Percentiles rank a stretch among this genome's conserved stretches.
These are phyloP conservation scores for Stereocaulon alpinum DNA, from an alignment of 495 filamentous ascomycete genomes.

Conservation along the genomic window DNA sequence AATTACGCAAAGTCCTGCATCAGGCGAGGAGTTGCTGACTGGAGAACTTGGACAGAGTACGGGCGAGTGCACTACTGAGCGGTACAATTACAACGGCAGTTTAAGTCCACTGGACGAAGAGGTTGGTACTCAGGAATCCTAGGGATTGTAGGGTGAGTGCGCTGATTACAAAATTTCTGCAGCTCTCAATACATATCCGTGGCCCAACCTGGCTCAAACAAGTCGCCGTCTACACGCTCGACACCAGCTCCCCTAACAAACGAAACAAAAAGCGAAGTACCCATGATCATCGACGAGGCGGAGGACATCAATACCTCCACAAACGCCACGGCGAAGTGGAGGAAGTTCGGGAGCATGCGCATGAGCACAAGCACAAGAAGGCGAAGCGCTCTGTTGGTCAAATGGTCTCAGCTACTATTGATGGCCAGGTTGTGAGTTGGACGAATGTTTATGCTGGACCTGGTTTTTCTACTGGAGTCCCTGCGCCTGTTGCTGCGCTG, in stretches of 20 bases:
- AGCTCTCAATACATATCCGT: slow-evolving; percentile 62
- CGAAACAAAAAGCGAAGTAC: slow-evolving; percentile 23
- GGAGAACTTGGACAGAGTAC: slow-evolving; percentile 12
- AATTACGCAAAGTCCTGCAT: too few species aligned
- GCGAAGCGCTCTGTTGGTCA: slow-evolving; percentile 35
- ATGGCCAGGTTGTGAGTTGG: slow-evolving; percentile 44
- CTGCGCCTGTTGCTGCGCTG: neutral
- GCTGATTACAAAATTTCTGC: slow-evolving; percentile 4
- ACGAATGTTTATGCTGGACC: slow-evolving; percentile 49
- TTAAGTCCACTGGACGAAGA: slow-evolving; percentile 57
- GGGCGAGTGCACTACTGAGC: slow-evolving; percentile 42
- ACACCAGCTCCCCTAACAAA: slow-evolving; percentile 23
- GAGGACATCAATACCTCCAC: slow-evolving; percentile 30
- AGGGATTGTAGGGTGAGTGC: neutral
- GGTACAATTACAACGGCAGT: slow-evolving; percentile 42
- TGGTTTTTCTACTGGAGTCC: slow-evolving; percentile 19
- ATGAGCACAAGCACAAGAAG: slow-evolving; percentile 21
- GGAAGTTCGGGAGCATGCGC: slow-evolving; percentile 17
- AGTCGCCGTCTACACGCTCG: slow-evolving; percentile 51
- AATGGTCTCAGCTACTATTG: slow-evolving; percentile 49
- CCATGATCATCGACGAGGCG: slow-evolving; percentile 28
- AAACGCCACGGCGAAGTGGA: slow-evolving; percentile 18
- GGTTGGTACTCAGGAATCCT: slow-evolving; percentile 32
- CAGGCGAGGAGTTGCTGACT: too few species aligned
- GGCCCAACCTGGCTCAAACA: slow-evolving; percentile 53